Conservation (phyloP, 371 early-diverging fungal genomes). For the Smittium mucronatum region DNA sequence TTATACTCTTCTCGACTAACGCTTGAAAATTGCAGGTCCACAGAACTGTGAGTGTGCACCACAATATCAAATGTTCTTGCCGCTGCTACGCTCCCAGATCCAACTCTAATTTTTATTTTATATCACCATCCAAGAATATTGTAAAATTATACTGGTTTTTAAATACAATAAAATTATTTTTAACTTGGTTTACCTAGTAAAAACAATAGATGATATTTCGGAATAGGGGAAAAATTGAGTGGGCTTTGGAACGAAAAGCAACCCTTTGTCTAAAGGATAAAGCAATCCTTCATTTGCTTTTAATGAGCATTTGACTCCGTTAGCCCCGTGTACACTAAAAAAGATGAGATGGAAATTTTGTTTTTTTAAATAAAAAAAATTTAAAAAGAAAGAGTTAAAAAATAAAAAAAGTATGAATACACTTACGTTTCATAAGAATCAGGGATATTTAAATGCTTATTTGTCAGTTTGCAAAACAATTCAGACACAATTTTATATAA, state of each 20-base stretch:
- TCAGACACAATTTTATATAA: conserved; percentile 78
- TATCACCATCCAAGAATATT: neutral
- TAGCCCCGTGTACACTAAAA: conserved; percentile 51
- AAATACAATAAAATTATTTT: neutral
- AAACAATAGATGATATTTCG: conserved; percentile 82
- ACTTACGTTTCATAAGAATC: conserved; percentile 42
- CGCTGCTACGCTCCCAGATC: conserved; percentile 31
- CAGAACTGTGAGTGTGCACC: conserved; percentile 65
- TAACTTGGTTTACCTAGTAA: conserved; percentile 38
- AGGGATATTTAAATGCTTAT: conserved; percentile 63
- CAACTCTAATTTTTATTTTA: conserved; percentile 5
- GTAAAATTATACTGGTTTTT: neutral
- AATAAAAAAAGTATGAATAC: too few relatives aligned
- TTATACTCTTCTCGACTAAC: conserved; percentile 79
- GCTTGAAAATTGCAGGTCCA: conserved; percentile 75
- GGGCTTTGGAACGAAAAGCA: conserved; percentile 94
- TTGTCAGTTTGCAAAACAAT: conserved; percentile 78
- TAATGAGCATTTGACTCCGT: conserved; percentile 88
- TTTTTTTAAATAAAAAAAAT: too few relatives aligned
- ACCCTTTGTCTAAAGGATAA: conserved; percentile 85
- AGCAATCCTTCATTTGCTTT: conserved; percentile 97
- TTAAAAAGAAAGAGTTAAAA: too few relatives aligned
- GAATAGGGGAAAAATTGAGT: conserved; percentile 72
- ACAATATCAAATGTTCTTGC: conserved; percentile 88
- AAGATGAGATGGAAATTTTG: neutral